phyloP scores from a whole-genome alignment of 805 yeast genomes.

The Candida succiphila region DNA sequence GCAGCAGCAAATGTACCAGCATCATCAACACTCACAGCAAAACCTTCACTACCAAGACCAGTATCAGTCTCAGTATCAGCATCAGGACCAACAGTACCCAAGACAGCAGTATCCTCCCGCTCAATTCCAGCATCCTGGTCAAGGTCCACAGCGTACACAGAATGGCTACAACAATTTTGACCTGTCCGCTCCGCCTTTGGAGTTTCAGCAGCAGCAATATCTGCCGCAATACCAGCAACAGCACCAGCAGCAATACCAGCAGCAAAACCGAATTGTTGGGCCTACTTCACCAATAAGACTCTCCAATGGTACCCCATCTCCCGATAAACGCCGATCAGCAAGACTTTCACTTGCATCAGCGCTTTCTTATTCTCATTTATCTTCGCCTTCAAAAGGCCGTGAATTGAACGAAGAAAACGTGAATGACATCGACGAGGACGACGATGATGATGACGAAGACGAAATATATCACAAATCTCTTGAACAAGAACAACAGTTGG shows the following conservation, averaged over 20 bases:
- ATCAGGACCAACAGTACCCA: slow-evolving; percentile 1
- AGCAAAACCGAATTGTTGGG: slow-evolving; percentile 1
- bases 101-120: background rate
- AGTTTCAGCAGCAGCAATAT: background rate
- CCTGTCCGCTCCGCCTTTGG: background rate
- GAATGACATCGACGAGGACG: slow-evolving; percentile 2
- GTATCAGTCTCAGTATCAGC: slow-evolving; percentile 2
- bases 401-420: background rate
- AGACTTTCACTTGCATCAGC: slow-evolving; percentile 16
- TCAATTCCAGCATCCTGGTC: slow-evolving; percentile 1
- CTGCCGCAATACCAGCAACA: background rate
- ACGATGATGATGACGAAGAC: slow-evolving; percentile 4
- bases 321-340: slow-evolving; percentile 7
- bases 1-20: slow-evolving; percentile 1
- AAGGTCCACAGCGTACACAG: too few species aligned
- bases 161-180: too few species aligned
- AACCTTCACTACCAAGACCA: slow-evolving; percentile 2
- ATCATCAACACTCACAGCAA: slow-evolving; percentile 1
- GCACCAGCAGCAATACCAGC: slow-evolving; percentile 2
- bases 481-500: slow-evolving; percentile 3
- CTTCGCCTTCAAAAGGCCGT: background rate
- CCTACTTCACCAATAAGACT: slow-evolving; percentile 6
- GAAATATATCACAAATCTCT: background rate
- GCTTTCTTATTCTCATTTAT: slow-evolving; percentile 6
- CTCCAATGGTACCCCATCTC: slow-evolving; percentile 8